Evolutionary conservation across 2,329 filamentous ascomycete species (phyloP).

Genomic region (Fusarium tuaranense): DNA sequence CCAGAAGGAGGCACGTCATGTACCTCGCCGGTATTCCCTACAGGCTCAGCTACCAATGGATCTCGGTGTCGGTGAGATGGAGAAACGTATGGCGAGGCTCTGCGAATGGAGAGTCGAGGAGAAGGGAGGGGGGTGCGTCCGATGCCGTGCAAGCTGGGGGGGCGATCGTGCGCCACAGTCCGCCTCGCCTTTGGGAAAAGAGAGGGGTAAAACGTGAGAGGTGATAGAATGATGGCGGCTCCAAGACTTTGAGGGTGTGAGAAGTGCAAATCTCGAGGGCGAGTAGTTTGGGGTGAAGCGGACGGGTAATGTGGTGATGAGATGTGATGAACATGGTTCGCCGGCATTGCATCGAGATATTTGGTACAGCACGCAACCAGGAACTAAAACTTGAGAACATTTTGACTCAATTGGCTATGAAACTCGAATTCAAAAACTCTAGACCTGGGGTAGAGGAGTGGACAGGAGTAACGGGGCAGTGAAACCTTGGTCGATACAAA

Average conservation of each 20-base stretch:
- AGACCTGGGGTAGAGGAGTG: neutral
- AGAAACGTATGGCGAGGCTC: slow-evolving; percentile 39
- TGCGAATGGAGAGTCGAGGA: slow-evolving; percentile 4
- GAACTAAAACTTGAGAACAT: neutral
- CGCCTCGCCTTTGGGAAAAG: slow-evolving; percentile 39
- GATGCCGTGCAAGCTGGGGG: slow-evolving; percentile 39
- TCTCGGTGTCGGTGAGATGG: slow-evolving; percentile 13
- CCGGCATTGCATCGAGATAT: slow-evolving; percentile 1
- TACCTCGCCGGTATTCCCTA: slow-evolving; percentile 14
- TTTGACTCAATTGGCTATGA: slow-evolving; percentile 20
- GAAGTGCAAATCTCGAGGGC: slow-evolving; percentile 30
- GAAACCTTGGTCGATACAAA: slow-evolving; percentile 28
- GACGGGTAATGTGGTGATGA: slow-evolving; percentile 16
- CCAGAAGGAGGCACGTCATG: slow-evolving; percentile 4
- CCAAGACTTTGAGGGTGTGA: slow-evolving; percentile 32
- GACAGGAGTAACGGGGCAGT: slow-evolving; percentile 12
- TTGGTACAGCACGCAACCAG: neutral
- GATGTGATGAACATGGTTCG: slow-evolving; percentile 22
- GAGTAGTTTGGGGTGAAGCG: slow-evolving; percentile 43
- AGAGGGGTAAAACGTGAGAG: slow-evolving; percentile 15
- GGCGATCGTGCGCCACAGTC: slow-evolving; percentile 38
- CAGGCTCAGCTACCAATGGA: slow-evolving; percentile 20
- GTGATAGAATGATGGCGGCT: slow-evolving; percentile 22
- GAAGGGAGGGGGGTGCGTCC: neutral
- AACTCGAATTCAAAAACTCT: slow-evolving; percentile 11